These are phyloP conservation scores for Emergomyces orientalis DNA, from an alignment of 2,329 filamentous ascomycete genomes.

Conservation along the genomic window DNA sequence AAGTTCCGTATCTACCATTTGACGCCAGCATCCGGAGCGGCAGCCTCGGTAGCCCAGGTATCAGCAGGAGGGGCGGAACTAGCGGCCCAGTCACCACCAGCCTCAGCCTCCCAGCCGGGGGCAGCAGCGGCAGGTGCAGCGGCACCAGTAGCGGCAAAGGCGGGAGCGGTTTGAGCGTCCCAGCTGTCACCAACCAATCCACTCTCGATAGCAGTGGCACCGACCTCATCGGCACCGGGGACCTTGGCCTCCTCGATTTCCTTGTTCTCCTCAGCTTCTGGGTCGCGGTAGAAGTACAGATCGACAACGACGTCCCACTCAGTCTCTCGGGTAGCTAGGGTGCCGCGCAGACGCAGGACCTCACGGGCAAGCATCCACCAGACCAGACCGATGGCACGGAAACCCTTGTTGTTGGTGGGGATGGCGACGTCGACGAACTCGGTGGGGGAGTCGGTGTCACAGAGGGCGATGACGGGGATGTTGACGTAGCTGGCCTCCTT, in stretches of 20 bases:
- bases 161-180: slow-evolving; percentile 61
- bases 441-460: slow-evolving; percentile 98
- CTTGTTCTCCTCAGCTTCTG: slow-evolving; percentile 98
- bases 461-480: slow-evolving; percentile 98
- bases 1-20: slow-evolving; percentile 31
- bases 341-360: slow-evolving; percentile 97
- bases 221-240: slow-evolving; percentile 75
- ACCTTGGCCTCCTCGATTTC: slow-evolving; percentile 80
- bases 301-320: slow-evolving; percentile 99
- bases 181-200: slow-evolving; percentile 73
- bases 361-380: slow-evolving; percentile 99
- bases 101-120: slow-evolving; percentile 53
- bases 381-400: slow-evolving; percentile 94
- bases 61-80: slow-evolving; percentile 37
- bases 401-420: slow-evolving; percentile 99
- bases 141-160: slow-evolving; percentile 55
- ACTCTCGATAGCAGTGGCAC: slow-evolving; percentile 64
- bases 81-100: slow-evolving; percentile 44
- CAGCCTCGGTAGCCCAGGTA: slow-evolving; percentile 18
- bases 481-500: slow-evolving; percentile 99
- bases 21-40: slow-evolving; percentile 30
- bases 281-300: slow-evolving; percentile 99
- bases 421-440: slow-evolving; percentile 99
- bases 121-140: slow-evolving; percentile 53
- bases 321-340: slow-evolving; percentile 87